Base-by-base conservation (phyloP, 139 green algal species). In the Chlamydomonas applanata region DNA sequence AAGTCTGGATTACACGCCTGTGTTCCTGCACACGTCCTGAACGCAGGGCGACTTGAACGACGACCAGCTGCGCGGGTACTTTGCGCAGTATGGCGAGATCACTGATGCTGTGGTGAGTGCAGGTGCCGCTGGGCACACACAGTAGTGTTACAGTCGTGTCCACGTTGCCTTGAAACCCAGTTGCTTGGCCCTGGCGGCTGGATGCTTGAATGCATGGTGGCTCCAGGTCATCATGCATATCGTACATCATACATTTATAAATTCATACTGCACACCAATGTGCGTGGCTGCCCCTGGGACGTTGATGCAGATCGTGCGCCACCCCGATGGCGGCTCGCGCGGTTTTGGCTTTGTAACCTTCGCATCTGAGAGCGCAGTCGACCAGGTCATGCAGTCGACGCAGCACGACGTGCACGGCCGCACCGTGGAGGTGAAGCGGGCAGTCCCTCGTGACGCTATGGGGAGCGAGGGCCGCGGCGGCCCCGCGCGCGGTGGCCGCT, bases 281-380 rank as follows among this genome's bases (percentile, higher is more conserved):
- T n/a, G 40, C 40, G 40, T 49, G 32, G 24, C 53, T 61, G 4
- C 20, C n/a, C 11, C 7, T 69, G 13, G 4, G 36, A 7, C 20
- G 9, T 9, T 69, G 13, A 11, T 46, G 53, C 71, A 82, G 71
- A 80, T 86, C 35, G 75, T 82, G n/a, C 59, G 68, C 27, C 52
- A 72, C 30, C 68, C 69, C 3, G 93, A 97, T 75, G 84, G 87
- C 27, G 72, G 87, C 29, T 89, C 90, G 0, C 79, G 93, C 16
- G 93, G 93, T 20, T 97, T 97, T 82, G 93, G 93, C 30, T 97
- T 97, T 71, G 87, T 97, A 30, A 97, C 89, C 24, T 97, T 93
- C 72, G 77, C 76, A 30, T 72, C 82, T 29, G 91, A 94, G 45
- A 79, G 89, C 30, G 63, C 87, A 7, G 91, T 97, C 11, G 90